Percentiles rank a stretch among this genome's conserved stretches.
These are phyloP conservation scores for Rhynchosporium agropyri DNA, from an alignment of 2,329 filamentous ascomycete genomes.

Conservation along the genomic window DNA sequence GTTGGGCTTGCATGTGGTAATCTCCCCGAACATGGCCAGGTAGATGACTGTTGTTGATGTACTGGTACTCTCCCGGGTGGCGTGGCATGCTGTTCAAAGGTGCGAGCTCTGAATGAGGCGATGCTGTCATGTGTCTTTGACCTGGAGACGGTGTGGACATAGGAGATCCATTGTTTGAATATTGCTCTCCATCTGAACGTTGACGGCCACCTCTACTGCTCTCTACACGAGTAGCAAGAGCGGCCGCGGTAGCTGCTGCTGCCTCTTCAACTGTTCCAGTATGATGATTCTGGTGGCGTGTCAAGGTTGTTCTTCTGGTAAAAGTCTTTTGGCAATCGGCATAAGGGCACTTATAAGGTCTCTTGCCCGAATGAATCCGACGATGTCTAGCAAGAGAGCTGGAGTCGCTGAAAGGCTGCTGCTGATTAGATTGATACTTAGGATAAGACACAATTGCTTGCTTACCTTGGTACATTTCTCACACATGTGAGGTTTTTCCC, in stretches of 20 bases:
- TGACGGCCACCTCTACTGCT: conserved; percentile 50
- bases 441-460: conserved; percentile 18
- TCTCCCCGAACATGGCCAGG: conserved; percentile 81
- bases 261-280: conserved; percentile 94
- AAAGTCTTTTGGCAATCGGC: conserved; percentile 99
- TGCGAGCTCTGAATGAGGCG: conserved; percentile 75
- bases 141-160: conserved; percentile 80
- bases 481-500: conserved; percentile 98
- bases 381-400: conserved; percentile 92
- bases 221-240: conserved; percentile 60
- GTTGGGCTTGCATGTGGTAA: conserved; percentile 53
- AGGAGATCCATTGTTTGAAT: conserved; percentile 73
- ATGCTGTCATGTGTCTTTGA: conserved; percentile 79
- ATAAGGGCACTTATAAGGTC: conserved; percentile 96
- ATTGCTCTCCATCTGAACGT: conserved; percentile 71
- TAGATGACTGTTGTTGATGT: conserved; percentile 77
- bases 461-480: conserved; percentile 92
- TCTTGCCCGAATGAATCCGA: conserved; percentile 91
- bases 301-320: conserved; percentile 91
- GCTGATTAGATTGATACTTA: conserved; percentile 32
- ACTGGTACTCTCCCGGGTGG: conserved; percentile 63
- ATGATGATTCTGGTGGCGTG: conserved; percentile 93
- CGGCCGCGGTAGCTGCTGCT: conserved; percentile 83
- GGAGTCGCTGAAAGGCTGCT: conserved; percentile 91
- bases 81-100: conserved; percentile 64